Evolutionary conservation across 129 eudicot species (phyloP).

Genomic region (Flaveria trinervia): DNA sequence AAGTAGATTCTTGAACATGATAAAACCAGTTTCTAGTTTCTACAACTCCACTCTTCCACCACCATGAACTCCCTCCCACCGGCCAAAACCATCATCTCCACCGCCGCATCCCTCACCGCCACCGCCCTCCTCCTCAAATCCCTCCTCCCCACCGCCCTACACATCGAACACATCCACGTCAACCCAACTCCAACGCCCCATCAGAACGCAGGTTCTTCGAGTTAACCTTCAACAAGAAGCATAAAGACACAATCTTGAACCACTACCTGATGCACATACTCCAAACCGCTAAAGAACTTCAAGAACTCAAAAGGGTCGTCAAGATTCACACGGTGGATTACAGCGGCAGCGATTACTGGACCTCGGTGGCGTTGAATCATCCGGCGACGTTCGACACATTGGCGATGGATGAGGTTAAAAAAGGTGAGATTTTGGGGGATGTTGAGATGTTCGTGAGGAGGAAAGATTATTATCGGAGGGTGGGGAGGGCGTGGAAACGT

Average conservation of each 20-base stretch:
- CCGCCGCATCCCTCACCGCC: conserved; percentile 54
- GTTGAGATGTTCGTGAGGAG: conserved; percentile 45
- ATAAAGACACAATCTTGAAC: conserved; percentile 39
- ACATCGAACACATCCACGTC: conserved; percentile 16
- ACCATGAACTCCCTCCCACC: conserved; percentile 36
- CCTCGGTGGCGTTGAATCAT: conserved; percentile 60
- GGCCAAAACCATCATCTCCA: conserved; percentile 42
- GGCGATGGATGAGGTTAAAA: conserved; percentile 54
- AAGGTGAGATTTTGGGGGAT: conserved; percentile 48
- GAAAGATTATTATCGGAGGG: conserved; percentile 61
- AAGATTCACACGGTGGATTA: conserved; percentile 60
- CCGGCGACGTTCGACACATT: conserved; percentile 57
- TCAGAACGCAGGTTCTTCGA: conserved; percentile 46
- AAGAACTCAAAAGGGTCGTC: conserved; percentile 39
- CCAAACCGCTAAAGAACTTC: conserved; percentile 40
- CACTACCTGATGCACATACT: conserved; percentile 43
- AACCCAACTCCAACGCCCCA: not conserved
- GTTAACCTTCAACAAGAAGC: conserved; percentile 50
- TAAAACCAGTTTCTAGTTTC: not conserved
- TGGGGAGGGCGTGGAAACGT: conserved; percentile 76
- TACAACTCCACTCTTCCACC: not conserved
- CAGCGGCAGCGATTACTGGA: conserved; percentile 57
- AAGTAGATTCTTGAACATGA: too few relatives aligned
- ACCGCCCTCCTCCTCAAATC: conserved; percentile 48
- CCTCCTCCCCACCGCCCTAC: conserved; percentile 45